Base-by-base conservation (phyloP, 257 asterid genomes). In the Striga asiatica region DNA sequence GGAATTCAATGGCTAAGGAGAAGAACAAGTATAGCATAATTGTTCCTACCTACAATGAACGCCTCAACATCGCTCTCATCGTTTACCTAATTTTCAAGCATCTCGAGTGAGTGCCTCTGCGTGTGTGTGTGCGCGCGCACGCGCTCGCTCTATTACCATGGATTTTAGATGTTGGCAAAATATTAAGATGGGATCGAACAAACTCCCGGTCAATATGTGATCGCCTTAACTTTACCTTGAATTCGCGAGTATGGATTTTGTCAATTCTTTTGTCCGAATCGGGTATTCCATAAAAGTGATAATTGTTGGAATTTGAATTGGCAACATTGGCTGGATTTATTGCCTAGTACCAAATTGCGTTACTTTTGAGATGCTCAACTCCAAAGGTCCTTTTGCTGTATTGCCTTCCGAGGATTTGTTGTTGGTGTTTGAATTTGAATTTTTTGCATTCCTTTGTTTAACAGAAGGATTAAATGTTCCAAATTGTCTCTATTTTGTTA, bases 41-140 rank as follows among this genome's bases (percentile, higher is more conserved):
- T 25, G 67, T 92, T 24, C 98, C 98, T 1, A 92, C 97, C 43
- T 92, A 87, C 83, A 92, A 92, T 32, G 98, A 92, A 71, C 92
- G 98, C 62, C 97, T 88, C 78, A 92, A 92, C 74, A 81, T 92
- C 53, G 95, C 98, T 57, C 89, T 88, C 58, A 64, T 87, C 58
- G 66, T 81, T 70, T 92, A 80, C 77, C 98, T 92, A 61, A 64
- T 88, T 53, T 84, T 88, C 81, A 92, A 92, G 78, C 98, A 92
- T 73, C 84, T 92, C 41, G 31, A 45, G 88, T 80, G 28, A 76
- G 86, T 74, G 42, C 48, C 8, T 41, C 57, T 64, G 2, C 16
- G 7, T 55, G 13, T 29, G 7, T 22, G 19, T 27, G 21, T 61
- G 31, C 50, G 6, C 28, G 1, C 20, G 10, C 22, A 10, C 18